Evolutionary conservation across 345 rosid genomes (phyloP).

Genomic region (Acer saccharum): DNA sequence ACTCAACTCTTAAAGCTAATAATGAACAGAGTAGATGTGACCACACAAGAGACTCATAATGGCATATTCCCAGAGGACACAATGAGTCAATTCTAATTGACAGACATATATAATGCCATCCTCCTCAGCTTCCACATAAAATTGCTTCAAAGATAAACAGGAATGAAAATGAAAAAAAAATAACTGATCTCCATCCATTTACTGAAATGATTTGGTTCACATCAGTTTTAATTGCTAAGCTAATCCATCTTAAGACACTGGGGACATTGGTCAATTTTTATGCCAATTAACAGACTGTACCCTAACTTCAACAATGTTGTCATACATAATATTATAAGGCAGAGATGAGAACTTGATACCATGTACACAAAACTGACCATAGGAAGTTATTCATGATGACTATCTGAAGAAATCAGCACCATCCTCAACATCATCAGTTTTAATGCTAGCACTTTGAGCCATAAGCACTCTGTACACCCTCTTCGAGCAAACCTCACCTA

Average conservation of each 20-base stretch:
- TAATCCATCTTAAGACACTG: not conserved
- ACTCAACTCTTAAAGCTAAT: not conserved
- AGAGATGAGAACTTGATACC: not conserved
- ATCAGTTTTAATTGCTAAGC: not conserved
- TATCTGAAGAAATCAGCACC: constrained; percentile 82
- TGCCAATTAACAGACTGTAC: constrained; percentile 1
- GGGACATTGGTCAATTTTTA: not conserved
- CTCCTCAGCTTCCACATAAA: not conserved
- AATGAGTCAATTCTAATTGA: not conserved
- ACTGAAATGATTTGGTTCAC: too few species aligned
- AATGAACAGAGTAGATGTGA: not conserved
- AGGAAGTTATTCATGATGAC: constrained; percentile 9
- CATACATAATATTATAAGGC: too few species aligned
- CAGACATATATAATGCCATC: not conserved
- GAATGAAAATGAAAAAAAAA: not conserved
- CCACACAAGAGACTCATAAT: not conserved
- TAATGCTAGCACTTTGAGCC: constrained; percentile 69
- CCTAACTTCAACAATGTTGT: too few species aligned
- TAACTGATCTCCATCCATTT: not conserved
- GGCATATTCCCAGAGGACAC: not conserved
- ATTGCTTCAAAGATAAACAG: not conserved
- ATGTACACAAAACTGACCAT: too few species aligned
- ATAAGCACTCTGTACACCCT: constrained; percentile 82
- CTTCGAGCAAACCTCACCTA: constrained; percentile 88
- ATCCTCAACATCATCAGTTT: constrained; percentile 81